phyloP scores from a whole-genome alignment of 2,329 filamentous ascomycete genomes.

The Nemania sp. region DNA sequence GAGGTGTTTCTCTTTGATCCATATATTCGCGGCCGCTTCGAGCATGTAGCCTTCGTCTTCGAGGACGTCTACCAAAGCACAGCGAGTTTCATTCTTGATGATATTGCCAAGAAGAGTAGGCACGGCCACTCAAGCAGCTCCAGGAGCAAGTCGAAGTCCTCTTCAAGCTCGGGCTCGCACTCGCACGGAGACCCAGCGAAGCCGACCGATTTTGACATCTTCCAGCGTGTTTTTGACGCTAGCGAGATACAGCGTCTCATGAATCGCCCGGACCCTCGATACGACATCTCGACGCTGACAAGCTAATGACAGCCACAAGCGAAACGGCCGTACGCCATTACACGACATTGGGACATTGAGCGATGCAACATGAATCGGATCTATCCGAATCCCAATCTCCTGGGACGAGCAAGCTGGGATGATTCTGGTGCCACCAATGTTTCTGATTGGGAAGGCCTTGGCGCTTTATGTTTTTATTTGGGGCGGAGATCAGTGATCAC shows the following conservation, averaged over 20 bases:
- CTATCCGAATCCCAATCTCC: slow-evolving; percentile 27
- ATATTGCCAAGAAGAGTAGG: slow-evolving; percentile 57
- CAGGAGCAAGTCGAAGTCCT: slow-evolving; percentile 41
- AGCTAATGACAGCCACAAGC: slow-evolving; percentile 13
- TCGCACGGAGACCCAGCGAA: slow-evolving; percentile 39
- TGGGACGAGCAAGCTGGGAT: slow-evolving; percentile 16
- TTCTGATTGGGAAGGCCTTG: slow-evolving; percentile 23
- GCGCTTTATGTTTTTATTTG: slow-evolving; percentile 23
- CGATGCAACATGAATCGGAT: slow-evolving; percentile 33
- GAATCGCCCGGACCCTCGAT: slow-evolving; percentile 58
- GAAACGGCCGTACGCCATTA: slow-evolving; percentile 36
- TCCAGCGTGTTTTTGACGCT: slow-evolving; percentile 56
- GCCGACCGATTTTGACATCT: slow-evolving; percentile 57
- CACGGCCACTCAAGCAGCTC: slow-evolving; percentile 33
- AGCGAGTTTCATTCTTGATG: slow-evolving; percentile 56
- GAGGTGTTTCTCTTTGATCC: slow-evolving; percentile 67
- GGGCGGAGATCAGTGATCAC: slow-evolving; percentile 1
- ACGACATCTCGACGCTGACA: slow-evolving; percentile 53
- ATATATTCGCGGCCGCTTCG: slow-evolving; percentile 65
- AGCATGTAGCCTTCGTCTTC: slow-evolving; percentile 67
- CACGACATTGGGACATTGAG: slow-evolving; percentile 33
- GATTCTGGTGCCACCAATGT: slow-evolving; percentile 16
- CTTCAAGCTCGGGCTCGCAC: slow-evolving; percentile 42
- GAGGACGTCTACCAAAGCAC: slow-evolving; percentile 62
- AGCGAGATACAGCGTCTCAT: slow-evolving; percentile 56